phyloP scores from a whole-genome alignment of 2,329 filamentous ascomycete genomes.

The Bimuria novae-zelandiae region DNA sequence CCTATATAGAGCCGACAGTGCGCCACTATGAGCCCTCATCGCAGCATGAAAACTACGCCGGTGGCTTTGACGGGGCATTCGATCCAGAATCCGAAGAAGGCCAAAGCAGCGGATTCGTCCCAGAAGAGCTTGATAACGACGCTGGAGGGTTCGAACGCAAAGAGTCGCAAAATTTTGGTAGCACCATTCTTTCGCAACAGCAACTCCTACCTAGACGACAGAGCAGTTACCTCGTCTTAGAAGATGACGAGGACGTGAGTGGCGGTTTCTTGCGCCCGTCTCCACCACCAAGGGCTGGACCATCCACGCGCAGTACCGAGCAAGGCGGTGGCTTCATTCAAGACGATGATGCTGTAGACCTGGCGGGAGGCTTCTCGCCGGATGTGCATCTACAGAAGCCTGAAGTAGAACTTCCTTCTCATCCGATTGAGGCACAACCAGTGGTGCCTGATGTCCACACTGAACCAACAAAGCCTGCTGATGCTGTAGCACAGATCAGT shows the following conservation, averaged over 20 bases:
- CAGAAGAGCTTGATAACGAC: conserved; percentile 8
- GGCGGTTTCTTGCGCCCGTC: conserved; percentile 26
- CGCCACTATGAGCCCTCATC: conserved; percentile 15
- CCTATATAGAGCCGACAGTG: conserved; percentile 35
- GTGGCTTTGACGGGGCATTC: conserved; percentile 25
- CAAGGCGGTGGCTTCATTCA: conserved; percentile 47
- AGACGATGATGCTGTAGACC: conserved; percentile 31
- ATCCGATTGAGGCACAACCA: not conserved
- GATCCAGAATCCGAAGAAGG: conserved; percentile 8
- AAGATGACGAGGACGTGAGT: conserved; percentile 27
- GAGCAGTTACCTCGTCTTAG: conserved; percentile 31
- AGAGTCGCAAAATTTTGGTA: conserved; percentile 39
- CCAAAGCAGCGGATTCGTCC: conserved; percentile 19
- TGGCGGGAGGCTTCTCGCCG: conserved; percentile 1
- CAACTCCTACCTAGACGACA: conserved; percentile 28
- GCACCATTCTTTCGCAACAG: conserved; percentile 33
- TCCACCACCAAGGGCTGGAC: not conserved
- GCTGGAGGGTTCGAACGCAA: conserved; percentile 29
- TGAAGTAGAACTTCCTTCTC: not conserved
- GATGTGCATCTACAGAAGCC: not conserved
- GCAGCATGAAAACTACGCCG: conserved; percentile 17
- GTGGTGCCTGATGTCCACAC: not conserved
- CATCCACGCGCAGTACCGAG: not conserved
- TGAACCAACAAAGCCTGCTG: not conserved
- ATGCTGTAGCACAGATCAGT: not conserved